Percentiles rank a stretch among this genome's conserved stretches.
phyloP scores from a whole-genome alignment of 768 basidiomycete species.

The Termitomyces sp. region DNA sequence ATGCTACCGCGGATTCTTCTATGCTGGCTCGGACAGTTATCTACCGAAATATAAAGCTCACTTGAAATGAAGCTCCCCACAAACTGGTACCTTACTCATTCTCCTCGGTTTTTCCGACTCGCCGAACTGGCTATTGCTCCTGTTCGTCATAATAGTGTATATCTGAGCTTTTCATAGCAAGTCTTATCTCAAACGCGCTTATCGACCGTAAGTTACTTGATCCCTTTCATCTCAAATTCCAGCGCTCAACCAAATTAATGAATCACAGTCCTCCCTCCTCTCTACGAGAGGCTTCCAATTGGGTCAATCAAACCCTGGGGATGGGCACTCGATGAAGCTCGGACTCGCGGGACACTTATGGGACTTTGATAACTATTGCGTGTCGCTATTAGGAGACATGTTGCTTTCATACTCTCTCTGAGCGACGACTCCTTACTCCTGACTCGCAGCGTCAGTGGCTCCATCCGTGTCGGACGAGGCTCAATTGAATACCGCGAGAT shows the following conservation, averaged over 20 bases:
- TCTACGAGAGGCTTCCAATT: constrained; percentile 30
- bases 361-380: constrained; percentile 39
- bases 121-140: neutral
- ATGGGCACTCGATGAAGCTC: constrained; percentile 39
- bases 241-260: neutral
- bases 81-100: neutral
- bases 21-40: no score
- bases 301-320: constrained; percentile 36
- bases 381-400: neutral
- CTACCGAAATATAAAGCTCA: constrained; percentile 1
- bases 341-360: constrained; percentile 39
- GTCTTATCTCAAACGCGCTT: neutral
- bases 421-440: neutral
- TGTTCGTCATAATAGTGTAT: neutral
- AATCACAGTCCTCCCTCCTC: constrained; percentile 27
- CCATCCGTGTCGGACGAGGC: constrained; percentile 41
- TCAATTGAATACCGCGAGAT: constrained; percentile 42
- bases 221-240: neutral
- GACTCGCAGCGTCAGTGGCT: constrained; percentile 33
- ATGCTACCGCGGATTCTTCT: neutral
- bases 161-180: neutral
- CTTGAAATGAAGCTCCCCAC: neutral
- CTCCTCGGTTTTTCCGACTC: neutral
- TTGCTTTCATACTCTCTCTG: neutral
- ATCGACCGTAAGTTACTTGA: constrained; percentile 7